phyloP scores from a whole-genome alignment of 1,284 basidiomycete species.

The Pyrrhoderma noxium region DNA sequence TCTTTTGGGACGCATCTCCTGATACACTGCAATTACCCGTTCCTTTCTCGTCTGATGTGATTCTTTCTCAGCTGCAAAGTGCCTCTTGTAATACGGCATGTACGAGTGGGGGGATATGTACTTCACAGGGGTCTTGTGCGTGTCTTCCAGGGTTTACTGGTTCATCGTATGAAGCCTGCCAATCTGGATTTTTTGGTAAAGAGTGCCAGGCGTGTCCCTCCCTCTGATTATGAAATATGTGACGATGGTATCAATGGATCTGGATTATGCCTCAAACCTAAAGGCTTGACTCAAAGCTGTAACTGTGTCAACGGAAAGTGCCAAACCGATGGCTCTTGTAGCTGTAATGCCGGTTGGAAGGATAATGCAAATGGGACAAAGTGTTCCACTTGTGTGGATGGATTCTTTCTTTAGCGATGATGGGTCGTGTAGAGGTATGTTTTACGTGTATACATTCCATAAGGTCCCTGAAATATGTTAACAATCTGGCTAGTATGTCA shows the following conservation, averaged over 20 bases:
- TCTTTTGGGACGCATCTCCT: conserved; percentile 75
- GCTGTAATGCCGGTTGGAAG: conserved; percentile 72
- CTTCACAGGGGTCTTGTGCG: conserved; percentile 56
- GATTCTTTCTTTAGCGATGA: conserved; percentile 65
- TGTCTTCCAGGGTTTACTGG: conserved; percentile 72
- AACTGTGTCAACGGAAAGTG: conserved; percentile 76
- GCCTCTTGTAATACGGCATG: conserved; percentile 65
- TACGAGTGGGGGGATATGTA: conserved; percentile 62
- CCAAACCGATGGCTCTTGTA: conserved; percentile 54
- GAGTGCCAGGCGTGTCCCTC: conserved; percentile 64
- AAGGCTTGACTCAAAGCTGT: conserved; percentile 54
- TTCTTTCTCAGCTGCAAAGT: conserved; percentile 55
- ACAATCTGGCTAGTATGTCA: conserved; percentile 51
- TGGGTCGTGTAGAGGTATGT: conserved; percentile 65
- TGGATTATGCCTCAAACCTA: conserved; percentile 51
- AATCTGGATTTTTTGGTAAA: conserved; percentile 63
- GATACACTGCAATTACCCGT: conserved; percentile 59
- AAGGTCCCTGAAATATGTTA: not conserved
- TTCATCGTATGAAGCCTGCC: conserved; percentile 68
- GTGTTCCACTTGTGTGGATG: conserved; percentile 63
- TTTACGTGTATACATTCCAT: not conserved
- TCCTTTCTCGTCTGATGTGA: conserved; percentile 55
- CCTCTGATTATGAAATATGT: conserved; percentile 54
- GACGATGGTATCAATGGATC: conserved; percentile 71
- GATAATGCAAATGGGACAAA: conserved; percentile 59